Evolutionary conservation across 495 filamentous ascomycete species (phyloP), one percentile per base, ranked within the genome.

Genomic region (Daldinia loculata): DNA sequence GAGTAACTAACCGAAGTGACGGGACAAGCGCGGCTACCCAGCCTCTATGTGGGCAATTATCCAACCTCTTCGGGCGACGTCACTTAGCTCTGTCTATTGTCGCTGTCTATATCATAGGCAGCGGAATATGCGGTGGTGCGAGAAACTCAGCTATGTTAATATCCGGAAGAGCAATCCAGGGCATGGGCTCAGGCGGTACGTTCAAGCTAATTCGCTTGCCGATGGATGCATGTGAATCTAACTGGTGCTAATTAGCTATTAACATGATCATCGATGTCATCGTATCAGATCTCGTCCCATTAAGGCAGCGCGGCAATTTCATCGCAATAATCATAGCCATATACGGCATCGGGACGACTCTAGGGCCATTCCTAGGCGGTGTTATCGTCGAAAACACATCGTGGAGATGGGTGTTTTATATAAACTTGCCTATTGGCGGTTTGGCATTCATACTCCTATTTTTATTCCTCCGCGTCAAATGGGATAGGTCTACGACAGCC

Each of bases 171-270:
- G 88, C 90, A 0, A 81, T 97, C 41, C 93, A 97, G 75, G 93
- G 93, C 55, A 80, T 90, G 24, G 93, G 93, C 6, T 92, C 90
- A 26, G 93, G 94, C 52, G 94, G 93, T 92, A 73, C 38, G 53
- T 32, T 56, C 11, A 0, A 32, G 3, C 2, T n/a, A 27, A 6
- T 56, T 56, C 17, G 22, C 9, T 39, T 52, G 15, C 6, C n/a
- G 34, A 19, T 36, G 12, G 34, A 19, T 36, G 12, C 4, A 12
- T 8, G 26, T 3, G 17, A 60, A 3, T 11, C 56, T 56, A 1
- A 50, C 34, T 15, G 45, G 38, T 1, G 6, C 14, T 6, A 2
- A n/a, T 14, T 41, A 72, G 65, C 61, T 11, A 69, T 81, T 43
- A 78, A 79, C 24, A 62, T 80, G 55, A 79, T 78, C 55, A 78